Evolutionary conservation across 2,329 filamentous ascomycete genomes (phyloP), one percentile per base, ranked within the genome.

Genomic region (Colletotrichum graminicola): DNA sequence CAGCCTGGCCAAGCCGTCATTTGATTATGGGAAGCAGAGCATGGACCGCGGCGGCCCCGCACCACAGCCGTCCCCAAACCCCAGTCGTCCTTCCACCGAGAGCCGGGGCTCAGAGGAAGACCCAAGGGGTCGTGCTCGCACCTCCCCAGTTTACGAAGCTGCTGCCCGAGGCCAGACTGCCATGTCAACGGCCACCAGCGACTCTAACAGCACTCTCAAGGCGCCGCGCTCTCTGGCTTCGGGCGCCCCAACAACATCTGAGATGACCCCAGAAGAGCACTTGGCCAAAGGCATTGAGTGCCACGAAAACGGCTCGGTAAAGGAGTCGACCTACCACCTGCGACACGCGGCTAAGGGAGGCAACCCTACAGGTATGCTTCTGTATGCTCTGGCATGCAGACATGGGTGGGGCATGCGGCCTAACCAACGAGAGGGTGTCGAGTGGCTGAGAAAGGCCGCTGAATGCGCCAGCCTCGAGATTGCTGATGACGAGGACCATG

Each of bases 341-440:
- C 92, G 96, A 43, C 89, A 97, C 71, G 96, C 96, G 5, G 95
- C 96, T 0, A 91, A 91, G 76, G 91, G 93, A 67, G 93, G 94
- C 57, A 89, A 97, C 69, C 93, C 96, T 0, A 97, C 95, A 0
- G 96, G 92, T 29, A 99, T 99, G 96, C 89, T 99, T 16, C 86
- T 98, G 41, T 99, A 98, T 80, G 96, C 95, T 6, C 87, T 99
- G 45, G 96, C 96, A 14, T 98, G 95, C 78, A 90, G 96, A 61
- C 96, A 99, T 79, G 96, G 96, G 60, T 99, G 96, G 96, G 96
- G 96, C 23, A 98, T 98, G 94, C 91, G 95, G 12, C 89, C 94
- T 10, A 98, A 97, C 79, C 94, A 94, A 77, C 88, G 88, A 59
- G 96, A 99, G 81, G 96, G 94, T 10, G 93, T 98, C 0, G 89